Conservation (phyloP, 2,329 filamentous ascomycete species). For the Alternaria sp. region DNA sequence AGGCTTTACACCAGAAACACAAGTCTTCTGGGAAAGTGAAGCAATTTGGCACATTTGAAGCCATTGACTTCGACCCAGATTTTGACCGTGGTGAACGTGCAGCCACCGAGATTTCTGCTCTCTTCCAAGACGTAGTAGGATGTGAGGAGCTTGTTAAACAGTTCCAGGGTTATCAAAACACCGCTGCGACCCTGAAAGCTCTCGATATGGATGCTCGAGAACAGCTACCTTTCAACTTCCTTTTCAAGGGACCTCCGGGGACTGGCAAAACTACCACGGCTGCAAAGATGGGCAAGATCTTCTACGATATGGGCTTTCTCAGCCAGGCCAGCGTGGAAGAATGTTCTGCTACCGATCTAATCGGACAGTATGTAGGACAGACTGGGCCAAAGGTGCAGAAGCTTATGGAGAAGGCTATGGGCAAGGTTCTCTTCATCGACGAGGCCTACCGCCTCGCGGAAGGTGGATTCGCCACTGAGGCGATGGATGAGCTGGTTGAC, state of each 20-base stretch:
- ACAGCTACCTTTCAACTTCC: slow-evolving; percentile 71
- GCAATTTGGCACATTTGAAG: slow-evolving; percentile 48
- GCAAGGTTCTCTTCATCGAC: slow-evolving; percentile 74
- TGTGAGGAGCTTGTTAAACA: slow-evolving; percentile 63
- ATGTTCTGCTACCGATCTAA: slow-evolving; percentile 71
- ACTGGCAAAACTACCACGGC: slow-evolving; percentile 80
- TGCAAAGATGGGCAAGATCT: slow-evolving; percentile 76
- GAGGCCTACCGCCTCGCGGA: slow-evolving; percentile 73
- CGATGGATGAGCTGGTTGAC: slow-evolving; percentile 62
- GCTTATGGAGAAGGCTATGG: slow-evolving; percentile 68
- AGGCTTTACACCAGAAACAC: slow-evolving; percentile 60
- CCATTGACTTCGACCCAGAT: slow-evolving; percentile 67
- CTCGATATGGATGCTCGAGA: slow-evolving; percentile 64
- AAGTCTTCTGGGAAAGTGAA: slow-evolving; percentile 38
- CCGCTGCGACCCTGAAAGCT: slow-evolving; percentile 60
- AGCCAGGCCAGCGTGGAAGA: slow-evolving; percentile 67
- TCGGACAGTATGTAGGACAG: slow-evolving; percentile 74
- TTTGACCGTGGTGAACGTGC: slow-evolving; percentile 61
- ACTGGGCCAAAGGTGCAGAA: slow-evolving; percentile 72
- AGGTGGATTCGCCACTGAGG: slow-evolving; percentile 65
- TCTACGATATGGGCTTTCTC: slow-evolving; percentile 77
- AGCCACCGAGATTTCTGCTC: slow-evolving; percentile 52
- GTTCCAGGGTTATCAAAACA: slow-evolving; percentile 64
- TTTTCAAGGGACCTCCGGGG: slow-evolving; percentile 71
- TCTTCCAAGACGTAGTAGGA: slow-evolving; percentile 69